A percentile compares a stretch with the other conserved stretches of the same genome.
phyloP scores from a whole-genome alignment of 179 eudicot species.

The Beta lomatogona region DNA sequence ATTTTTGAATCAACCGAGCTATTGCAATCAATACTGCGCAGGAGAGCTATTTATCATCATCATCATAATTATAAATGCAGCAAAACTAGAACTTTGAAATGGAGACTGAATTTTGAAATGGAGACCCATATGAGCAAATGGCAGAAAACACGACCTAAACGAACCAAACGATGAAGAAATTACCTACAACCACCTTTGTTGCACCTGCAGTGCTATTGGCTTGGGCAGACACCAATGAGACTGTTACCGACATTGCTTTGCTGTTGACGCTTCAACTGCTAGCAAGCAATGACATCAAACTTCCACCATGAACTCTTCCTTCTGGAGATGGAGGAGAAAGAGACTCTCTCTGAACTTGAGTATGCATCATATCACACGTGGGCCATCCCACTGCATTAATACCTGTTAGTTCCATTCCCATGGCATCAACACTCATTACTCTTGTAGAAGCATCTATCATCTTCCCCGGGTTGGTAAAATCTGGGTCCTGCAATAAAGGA shows the following conservation, averaged over 20 bases:
- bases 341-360: conserved; percentile 30
- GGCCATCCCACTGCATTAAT: conserved; percentile 22
- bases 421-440: conserved; percentile 37
- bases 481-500: conserved; percentile 50
- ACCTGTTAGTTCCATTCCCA: conserved; percentile 23
- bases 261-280: conserved; percentile 26
- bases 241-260: conserved; percentile 23
- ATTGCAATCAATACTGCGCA: conserved; percentile 12
- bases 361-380: conserved; percentile 27
- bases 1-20: background rate
- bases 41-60: conserved; percentile 36
- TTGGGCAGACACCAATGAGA: conserved; percentile 29
- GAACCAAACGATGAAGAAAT: conserved; percentile 9
- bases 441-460: conserved; percentile 33
- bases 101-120: background rate
- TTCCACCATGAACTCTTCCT: conserved; percentile 93
- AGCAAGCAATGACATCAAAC: conserved; percentile 65
- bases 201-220: conserved; percentile 35
- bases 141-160: conserved; percentile 2
- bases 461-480: conserved; percentile 31
- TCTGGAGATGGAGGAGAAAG: conserved; percentile 40
- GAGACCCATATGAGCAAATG: background rate
- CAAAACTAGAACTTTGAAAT: background rate
- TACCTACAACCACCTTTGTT: conserved; percentile 54
- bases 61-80: conserved; percentile 10